Evolutionary conservation across 768 basidiomycete species (phyloP).

Genomic region (Suillus occidentalis): DNA sequence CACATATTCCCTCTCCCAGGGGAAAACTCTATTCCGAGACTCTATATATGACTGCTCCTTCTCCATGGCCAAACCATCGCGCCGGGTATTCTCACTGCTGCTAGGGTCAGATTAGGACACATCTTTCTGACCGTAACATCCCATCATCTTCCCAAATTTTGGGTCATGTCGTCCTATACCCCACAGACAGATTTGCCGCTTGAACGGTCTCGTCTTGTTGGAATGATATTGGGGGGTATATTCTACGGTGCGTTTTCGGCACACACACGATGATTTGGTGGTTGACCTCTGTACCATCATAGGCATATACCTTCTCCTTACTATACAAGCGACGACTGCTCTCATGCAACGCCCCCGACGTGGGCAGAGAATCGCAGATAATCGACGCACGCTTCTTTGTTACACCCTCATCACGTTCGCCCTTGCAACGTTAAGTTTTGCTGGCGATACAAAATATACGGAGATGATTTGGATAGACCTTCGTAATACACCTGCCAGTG

Average conservation of each 20-base stretch:
- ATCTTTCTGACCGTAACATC: background rate
- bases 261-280: background rate
- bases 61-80: background rate
- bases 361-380: background rate
- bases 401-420: background rate
- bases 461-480: background rate
- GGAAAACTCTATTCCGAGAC: background rate
- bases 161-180: background rate
- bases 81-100: background rate
- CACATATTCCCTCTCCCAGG: background rate
- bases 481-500: too few species aligned
- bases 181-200: background rate
- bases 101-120: background rate
- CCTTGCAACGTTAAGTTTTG: background rate
- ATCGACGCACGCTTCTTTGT: background rate
- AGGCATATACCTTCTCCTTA: background rate
- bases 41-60: background rate
- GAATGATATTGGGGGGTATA: background rate
- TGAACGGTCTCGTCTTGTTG: background rate
- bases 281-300: background rate
- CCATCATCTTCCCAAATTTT: background rate
- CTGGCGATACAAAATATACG: background rate
- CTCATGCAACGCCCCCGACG: background rate
- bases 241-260: background rate
- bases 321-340: background rate